These are phyloP conservation scores for Diacronema lutheri DNA, from an alignment of 78 protist genomes.

Conservation along the genomic window DNA sequence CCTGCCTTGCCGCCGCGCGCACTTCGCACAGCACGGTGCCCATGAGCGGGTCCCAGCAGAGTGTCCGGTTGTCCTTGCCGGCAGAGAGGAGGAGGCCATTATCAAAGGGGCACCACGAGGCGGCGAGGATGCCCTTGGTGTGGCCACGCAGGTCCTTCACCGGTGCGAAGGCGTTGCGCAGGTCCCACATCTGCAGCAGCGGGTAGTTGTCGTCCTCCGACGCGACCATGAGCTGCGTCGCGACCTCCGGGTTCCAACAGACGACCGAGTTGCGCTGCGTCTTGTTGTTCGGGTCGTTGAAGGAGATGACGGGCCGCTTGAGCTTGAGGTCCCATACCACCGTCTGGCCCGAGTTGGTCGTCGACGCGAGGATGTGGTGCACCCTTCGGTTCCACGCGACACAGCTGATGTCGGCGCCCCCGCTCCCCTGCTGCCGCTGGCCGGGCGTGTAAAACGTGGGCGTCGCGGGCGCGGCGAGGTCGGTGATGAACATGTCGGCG, in stretches of 20 bases:
- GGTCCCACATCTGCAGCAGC: conserved; percentile 88
- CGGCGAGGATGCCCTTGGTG: conserved; percentile 70
- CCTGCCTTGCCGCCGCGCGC: no score
- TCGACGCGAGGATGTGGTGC: conserved; percentile 70
- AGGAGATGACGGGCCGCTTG: conserved; percentile 59
- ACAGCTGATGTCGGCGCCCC: conserved; percentile 57
- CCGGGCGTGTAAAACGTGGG: conserved; percentile 66
- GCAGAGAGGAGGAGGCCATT: conserved; percentile 57
- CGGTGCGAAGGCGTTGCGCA: conserved; percentile 76
- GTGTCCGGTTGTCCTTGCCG: conserved; percentile 84
- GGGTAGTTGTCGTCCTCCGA: conserved; percentile 84
- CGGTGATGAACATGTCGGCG: conserved; percentile 68
- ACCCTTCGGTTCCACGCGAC: conserved; percentile 86
- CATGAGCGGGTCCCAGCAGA: conserved; percentile 81
- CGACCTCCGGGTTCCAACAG: conserved; percentile 84
- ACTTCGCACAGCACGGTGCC: conserved; percentile 70
- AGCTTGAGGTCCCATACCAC: conserved; percentile 80
- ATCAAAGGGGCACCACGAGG: conserved; percentile 89
- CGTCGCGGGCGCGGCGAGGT: conserved; percentile 49
- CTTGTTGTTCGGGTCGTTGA: conserved; percentile 48
- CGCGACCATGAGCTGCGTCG: conserved; percentile 78
- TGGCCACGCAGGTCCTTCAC: conserved; percentile 68
- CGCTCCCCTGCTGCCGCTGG: conserved; percentile 10
- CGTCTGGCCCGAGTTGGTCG: conserved; percentile 62
- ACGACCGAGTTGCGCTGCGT: conserved; percentile 54